These are phyloP conservation scores for Sugiyamaella qingdaonensis DNA, from an alignment of 805 yeast genomes.

Conservation along the genomic window DNA sequence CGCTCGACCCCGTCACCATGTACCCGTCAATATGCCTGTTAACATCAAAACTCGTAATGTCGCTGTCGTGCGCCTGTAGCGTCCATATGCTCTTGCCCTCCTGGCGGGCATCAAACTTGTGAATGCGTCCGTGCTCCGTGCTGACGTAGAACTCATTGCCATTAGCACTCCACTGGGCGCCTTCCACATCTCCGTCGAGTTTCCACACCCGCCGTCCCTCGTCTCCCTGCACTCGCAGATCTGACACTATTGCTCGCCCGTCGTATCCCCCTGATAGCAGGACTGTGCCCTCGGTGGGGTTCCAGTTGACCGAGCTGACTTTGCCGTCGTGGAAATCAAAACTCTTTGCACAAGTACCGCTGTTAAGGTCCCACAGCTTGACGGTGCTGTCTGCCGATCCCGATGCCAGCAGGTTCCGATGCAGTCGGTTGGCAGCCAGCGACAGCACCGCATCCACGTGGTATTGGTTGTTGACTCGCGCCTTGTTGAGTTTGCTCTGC, in stretches of 20 bases:
- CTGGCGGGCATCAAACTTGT: slow-evolving; percentile 80
- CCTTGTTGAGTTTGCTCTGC: slow-evolving; percentile 51
- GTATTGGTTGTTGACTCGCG: slow-evolving; percentile 56
- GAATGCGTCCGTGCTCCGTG: slow-evolving; percentile 85
- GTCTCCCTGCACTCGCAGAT: slow-evolving; percentile 66
- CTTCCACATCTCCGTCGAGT: slow-evolving; percentile 83
- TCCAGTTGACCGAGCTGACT: slow-evolving; percentile 89
- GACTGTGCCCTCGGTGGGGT: slow-evolving; percentile 44
- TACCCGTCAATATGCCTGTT: slow-evolving; percentile 66
- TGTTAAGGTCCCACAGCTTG: slow-evolving; percentile 88
- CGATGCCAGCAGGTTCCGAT: slow-evolving; percentile 83
- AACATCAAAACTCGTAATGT: slow-evolving; percentile 74
- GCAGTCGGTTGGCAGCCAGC: slow-evolving; percentile 72
- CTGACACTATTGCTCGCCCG: slow-evolving; percentile 68
- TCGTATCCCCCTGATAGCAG: slow-evolving; percentile 93
- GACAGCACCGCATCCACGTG: slow-evolving; percentile 95
- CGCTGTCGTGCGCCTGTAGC: slow-evolving; percentile 94
- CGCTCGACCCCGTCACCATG: slow-evolving; percentile 85
- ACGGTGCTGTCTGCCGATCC: slow-evolving; percentile 95
- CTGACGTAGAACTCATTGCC: slow-evolving; percentile 67
- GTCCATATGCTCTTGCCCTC: slow-evolving; percentile 80
- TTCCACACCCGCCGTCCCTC: slow-evolving; percentile 61
- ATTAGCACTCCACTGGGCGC: slow-evolving; percentile 64
- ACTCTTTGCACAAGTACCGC: slow-evolving; percentile 73
- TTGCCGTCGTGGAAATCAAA: slow-evolving; percentile 73